These are phyloP conservation scores for Meyerozyma carpophila DNA, from an alignment of 1,139 yeast genomes.

Conservation along the genomic window DNA sequence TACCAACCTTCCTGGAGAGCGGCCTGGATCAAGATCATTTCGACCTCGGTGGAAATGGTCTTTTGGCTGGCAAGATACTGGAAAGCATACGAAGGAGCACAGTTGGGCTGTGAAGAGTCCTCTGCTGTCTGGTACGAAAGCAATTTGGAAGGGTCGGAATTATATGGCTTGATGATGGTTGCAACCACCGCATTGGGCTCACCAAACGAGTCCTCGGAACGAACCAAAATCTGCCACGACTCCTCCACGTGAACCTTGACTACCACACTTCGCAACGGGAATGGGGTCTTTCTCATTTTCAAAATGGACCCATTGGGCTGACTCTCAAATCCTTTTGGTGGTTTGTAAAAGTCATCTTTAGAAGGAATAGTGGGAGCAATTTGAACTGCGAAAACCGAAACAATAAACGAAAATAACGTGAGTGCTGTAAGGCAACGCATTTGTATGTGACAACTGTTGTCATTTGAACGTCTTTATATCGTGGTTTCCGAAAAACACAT, in stretches of 20 bases:
- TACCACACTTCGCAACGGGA: constrained; percentile 11
- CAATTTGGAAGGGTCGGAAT: constrained; percentile 6
- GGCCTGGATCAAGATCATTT: constrained; percentile 20
- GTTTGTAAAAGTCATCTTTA: constrained; percentile 23
- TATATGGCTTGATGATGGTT: constrained; percentile 8
- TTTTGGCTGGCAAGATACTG: constrained; percentile 1
- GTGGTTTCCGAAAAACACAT: constrained; percentile 48
- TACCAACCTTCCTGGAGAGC: constrained; percentile 12
- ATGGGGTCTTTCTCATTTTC: constrained; percentile 19
- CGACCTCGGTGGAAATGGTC: constrained; percentile 13
- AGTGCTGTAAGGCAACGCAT: constrained; percentile 72
- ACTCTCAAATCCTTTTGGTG: constrained; percentile 21
- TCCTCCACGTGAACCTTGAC: constrained; percentile 10
- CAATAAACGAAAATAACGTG: constrained; percentile 58
- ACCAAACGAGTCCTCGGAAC: constrained; percentile 7
- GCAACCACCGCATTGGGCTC: constrained; percentile 8
- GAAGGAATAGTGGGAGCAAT: constrained; percentile 5
- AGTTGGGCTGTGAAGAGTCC: constrained; percentile 9
- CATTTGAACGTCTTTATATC: constrained; percentile 19
- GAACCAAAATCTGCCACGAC: constrained; percentile 16
- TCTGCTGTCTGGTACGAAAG: constrained; percentile 8
- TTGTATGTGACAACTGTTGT: neutral
- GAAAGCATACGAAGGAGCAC: constrained; percentile 10
- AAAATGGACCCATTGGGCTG: constrained; percentile 22
- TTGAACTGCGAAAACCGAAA: neutral